These are phyloP conservation scores for Serendipita sp. DNA, from an alignment of 768 basidiomycete species.

Conservation along the genomic window DNA sequence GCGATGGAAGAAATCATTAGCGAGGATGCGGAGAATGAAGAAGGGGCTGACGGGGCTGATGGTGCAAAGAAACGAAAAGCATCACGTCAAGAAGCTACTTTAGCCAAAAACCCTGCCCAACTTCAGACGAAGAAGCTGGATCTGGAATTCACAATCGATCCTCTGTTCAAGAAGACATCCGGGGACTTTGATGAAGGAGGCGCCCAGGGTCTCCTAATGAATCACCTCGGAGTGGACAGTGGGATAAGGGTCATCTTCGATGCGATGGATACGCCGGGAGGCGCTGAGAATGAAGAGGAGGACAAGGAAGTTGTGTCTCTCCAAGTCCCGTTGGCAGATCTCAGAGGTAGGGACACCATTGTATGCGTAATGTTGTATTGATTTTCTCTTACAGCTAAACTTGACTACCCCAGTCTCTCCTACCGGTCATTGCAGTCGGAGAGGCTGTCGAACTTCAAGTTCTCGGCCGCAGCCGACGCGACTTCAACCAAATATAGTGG, in stretches of 20 bases:
- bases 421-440: background rate
- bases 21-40: constrained; percentile 36
- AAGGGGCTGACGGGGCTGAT: constrained; percentile 42
- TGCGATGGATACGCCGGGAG: constrained; percentile 77
- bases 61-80: constrained; percentile 39
- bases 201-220: constrained; percentile 90
- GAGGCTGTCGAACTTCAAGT: background rate
- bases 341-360: constrained; percentile 33
- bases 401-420: background rate
- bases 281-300: constrained; percentile 55
- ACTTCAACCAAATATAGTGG: constrained; percentile 19
- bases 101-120: constrained; percentile 72
- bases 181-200: constrained; percentile 99
- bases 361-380: background rate
- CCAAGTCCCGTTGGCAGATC: constrained; percentile 25
- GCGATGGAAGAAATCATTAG: constrained; percentile 17
- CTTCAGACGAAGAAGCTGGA: constrained; percentile 79
- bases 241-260: constrained; percentile 90
- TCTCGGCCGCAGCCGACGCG: background rate
- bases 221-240: constrained; percentile 67
- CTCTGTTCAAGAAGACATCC: constrained; percentile 91
- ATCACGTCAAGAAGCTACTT: constrained; percentile 60
- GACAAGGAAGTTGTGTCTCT: constrained; percentile 25
- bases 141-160: constrained; percentile 90
- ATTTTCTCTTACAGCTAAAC: constrained; percentile 25